phyloP scores from a whole-genome alignment of 371 early-diverging fungal genomes.

The Apophysomyces elegans region DNA sequence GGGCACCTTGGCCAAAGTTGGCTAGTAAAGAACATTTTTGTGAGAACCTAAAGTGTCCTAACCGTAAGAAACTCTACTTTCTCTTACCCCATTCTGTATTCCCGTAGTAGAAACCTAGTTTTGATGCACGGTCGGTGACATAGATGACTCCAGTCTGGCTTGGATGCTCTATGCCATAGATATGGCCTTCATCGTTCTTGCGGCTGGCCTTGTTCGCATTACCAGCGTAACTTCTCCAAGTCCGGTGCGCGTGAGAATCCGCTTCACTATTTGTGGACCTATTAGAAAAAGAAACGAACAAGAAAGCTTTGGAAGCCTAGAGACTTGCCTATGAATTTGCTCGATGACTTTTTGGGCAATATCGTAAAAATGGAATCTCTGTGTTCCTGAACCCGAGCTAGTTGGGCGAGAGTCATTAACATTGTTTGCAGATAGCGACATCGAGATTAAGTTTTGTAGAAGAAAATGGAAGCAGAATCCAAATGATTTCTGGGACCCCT shows the following conservation, averaged over 20 bases:
- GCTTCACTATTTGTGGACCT: constrained; percentile 19
- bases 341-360: constrained; percentile 35
- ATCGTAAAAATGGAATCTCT: constrained; percentile 25
- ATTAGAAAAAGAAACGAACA: neutral
- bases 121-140: constrained; percentile 54
- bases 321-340: constrained; percentile 30
- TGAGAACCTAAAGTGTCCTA: constrained; percentile 6
- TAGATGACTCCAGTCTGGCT: constrained; percentile 55
- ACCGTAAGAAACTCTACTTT: neutral
- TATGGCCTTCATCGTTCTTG: constrained; percentile 13
- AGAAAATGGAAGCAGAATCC: neutral
- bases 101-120: constrained; percentile 46
- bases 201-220: constrained; percentile 19
- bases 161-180: constrained; percentile 48
- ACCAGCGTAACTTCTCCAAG: constrained; percentile 28
- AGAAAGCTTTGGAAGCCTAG: no score
- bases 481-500: neutral
- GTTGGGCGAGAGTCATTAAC: constrained; percentile 1
- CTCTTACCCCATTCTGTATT: constrained; percentile 41
- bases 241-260: constrained; percentile 28
- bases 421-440: neutral
- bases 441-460: neutral
- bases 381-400: constrained; percentile 2
- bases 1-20: constrained; percentile 63
- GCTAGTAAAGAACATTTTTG: constrained; percentile 20